Conservation (phyloP, 2,329 filamentous ascomycete genomes). For the Apiospora phragmitis region DNA sequence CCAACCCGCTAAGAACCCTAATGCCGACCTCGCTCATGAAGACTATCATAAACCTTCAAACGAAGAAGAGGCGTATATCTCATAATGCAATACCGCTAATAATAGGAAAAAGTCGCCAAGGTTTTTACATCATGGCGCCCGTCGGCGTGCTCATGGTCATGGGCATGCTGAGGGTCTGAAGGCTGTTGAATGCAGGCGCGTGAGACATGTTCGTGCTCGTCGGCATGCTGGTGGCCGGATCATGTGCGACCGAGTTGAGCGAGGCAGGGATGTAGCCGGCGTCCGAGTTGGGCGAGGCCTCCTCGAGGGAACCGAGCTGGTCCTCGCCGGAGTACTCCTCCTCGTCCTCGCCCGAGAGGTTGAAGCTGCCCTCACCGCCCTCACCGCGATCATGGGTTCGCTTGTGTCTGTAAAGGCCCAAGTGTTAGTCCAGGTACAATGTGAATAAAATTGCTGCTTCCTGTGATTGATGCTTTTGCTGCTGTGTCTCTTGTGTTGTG, state of each 20-base stretch:
- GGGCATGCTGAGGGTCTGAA: slow-evolving; percentile 64
- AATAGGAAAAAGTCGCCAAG: slow-evolving; percentile 19
- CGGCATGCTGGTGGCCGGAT: slow-evolving; percentile 26
- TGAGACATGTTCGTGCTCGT: slow-evolving; percentile 28
- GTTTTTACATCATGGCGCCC: slow-evolving; percentile 36
- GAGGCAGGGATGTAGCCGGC: slow-evolving; percentile 59
- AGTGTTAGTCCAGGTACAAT: slow-evolving; percentile 34
- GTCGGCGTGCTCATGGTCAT: slow-evolving; percentile 61
- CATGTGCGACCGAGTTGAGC: slow-evolving; percentile 46
- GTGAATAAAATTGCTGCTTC: background rate
- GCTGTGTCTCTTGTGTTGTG: slow-evolving; percentile 36
- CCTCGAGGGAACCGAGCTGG: slow-evolving; percentile 77
- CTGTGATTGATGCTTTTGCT: slow-evolving; percentile 17
- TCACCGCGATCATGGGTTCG: slow-evolving; percentile 67
- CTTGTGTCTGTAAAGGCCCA: slow-evolving; percentile 71
- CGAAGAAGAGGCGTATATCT: slow-evolving; percentile 22
- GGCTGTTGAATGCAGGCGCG: slow-evolving; percentile 52
- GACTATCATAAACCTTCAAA: slow-evolving; percentile 19
- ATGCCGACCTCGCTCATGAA: slow-evolving; percentile 13
- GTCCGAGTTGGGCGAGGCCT: slow-evolving; percentile 73
- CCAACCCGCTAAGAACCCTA: slow-evolving; percentile 21
- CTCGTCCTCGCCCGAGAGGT: slow-evolving; percentile 78
- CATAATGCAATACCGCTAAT: slow-evolving; percentile 22
- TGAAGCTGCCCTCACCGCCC: slow-evolving; percentile 57
- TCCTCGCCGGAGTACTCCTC: slow-evolving; percentile 83